Evolutionary conservation across 1,284 basidiomycete genomes (phyloP).

Genomic region (Mycosarcoma maydis): DNA sequence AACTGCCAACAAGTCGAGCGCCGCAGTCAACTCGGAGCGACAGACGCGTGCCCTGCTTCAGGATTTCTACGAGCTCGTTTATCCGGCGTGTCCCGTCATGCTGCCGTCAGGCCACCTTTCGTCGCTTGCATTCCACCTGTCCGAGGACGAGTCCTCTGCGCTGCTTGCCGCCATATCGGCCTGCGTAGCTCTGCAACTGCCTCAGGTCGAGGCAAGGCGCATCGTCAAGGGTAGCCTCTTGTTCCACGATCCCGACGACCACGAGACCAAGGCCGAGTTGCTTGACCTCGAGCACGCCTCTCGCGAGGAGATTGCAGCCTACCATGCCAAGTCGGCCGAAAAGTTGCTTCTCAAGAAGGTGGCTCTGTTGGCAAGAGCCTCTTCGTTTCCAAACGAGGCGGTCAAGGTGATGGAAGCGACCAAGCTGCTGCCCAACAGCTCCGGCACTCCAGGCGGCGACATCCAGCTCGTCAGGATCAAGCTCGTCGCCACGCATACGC

Average conservation of each 20-base stretch:
- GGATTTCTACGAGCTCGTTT: slow-evolving; percentile 59
- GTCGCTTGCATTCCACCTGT: slow-evolving; percentile 57
- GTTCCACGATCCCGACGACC: slow-evolving; percentile 34
- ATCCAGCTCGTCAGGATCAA: slow-evolving; percentile 55
- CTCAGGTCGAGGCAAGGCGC: slow-evolving; percentile 45
- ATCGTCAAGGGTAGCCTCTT: slow-evolving; percentile 51
- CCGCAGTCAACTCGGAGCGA: slow-evolving; percentile 49
- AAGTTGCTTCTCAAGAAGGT: slow-evolving; percentile 49
- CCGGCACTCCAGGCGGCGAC: slow-evolving; percentile 30
- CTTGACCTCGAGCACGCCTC: slow-evolving; percentile 40
- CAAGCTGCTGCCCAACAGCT: slow-evolving; percentile 23
- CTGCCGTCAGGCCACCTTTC: slow-evolving; percentile 55
- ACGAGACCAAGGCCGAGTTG: slow-evolving; percentile 46
- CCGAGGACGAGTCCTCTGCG: slow-evolving; percentile 56
- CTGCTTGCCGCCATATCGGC: slow-evolving; percentile 55
- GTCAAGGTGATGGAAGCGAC: slow-evolving; percentile 27
- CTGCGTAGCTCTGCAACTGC: slow-evolving; percentile 50
- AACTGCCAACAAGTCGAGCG: slow-evolving; percentile 39
- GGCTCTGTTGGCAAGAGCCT: slow-evolving; percentile 24
- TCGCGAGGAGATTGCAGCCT: slow-evolving; percentile 52
- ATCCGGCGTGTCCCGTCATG: slow-evolving; percentile 56
- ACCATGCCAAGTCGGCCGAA: slow-evolving; percentile 55
- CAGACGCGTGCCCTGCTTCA: slow-evolving; percentile 44
- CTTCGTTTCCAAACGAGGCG: slow-evolving; percentile 33
- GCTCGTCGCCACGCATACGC: slow-evolving; percentile 53